These are phyloP conservation scores for Aegle marmelos DNA, from an alignment of 345 rosid genomes.

Conservation along the genomic window DNA sequence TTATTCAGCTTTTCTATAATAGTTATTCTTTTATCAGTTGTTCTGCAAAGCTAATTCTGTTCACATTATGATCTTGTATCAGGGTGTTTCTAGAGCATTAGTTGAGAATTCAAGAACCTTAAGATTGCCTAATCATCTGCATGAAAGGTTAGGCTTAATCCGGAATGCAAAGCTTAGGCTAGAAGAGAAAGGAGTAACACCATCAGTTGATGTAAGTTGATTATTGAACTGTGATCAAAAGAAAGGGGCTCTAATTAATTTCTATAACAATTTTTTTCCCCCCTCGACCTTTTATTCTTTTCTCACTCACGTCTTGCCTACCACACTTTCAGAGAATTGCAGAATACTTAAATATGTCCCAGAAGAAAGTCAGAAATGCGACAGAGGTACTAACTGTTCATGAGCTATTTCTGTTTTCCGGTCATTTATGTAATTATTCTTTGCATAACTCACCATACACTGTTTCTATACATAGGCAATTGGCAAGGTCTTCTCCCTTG, in stretches of 20 bases:
- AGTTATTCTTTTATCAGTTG: background rate
- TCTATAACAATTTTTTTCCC: background rate
- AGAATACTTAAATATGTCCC: constrained; percentile 79
- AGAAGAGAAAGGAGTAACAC: constrained; percentile 79
- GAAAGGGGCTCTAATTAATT: background rate
- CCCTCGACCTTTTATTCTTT: background rate
- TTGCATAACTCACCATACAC: constrained; percentile 14
- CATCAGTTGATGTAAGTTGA: constrained; percentile 80
- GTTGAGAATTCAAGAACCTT: constrained; percentile 84
- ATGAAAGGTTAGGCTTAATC: constrained; percentile 79
- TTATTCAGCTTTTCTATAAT: background rate
- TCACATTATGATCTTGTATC: constrained; percentile 17
- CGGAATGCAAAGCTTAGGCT: constrained; percentile 85
- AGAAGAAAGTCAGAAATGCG: constrained; percentile 91
- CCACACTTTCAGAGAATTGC: constrained; percentile 72
- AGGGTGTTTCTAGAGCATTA: constrained; percentile 93
- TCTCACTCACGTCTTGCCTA: background rate
- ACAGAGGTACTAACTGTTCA: constrained; percentile 57
- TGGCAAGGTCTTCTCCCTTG: constrained; percentile 81
- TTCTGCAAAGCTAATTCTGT: constrained; percentile 13
- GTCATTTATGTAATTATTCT: background rate
- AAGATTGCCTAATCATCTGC: constrained; percentile 83
- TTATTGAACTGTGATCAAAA: background rate
- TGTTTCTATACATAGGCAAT: constrained; percentile 50
- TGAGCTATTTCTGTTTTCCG: background rate